Evolutionary conservation across 306 rosid genomes (phyloP).

Genomic region (Lithocarpus polystachyus): DNA sequence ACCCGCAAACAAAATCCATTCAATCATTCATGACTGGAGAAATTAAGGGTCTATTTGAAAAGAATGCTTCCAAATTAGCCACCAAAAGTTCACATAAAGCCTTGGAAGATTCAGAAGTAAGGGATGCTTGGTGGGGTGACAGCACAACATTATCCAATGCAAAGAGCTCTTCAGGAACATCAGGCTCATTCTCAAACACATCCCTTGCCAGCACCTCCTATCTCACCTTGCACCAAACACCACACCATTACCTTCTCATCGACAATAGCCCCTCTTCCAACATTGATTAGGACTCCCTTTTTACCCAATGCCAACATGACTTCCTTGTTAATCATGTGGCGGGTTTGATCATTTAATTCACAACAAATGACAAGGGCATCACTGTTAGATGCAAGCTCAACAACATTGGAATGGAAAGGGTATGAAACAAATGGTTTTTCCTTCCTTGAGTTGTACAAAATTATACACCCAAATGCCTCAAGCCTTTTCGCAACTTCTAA

Average conservation of each 20-base stretch:
- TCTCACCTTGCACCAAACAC: slow-evolving; percentile 33
- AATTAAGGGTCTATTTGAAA: no score
- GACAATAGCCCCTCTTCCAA: slow-evolving; percentile 46
- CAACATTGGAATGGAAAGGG: slow-evolving; percentile 37
- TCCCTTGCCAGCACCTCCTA: slow-evolving; percentile 54
- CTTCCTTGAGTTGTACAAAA: slow-evolving; percentile 32
- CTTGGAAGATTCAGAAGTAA: slow-evolving; percentile 16
- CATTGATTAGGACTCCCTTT: slow-evolving; percentile 46
- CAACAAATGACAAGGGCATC: slow-evolving; percentile 45
- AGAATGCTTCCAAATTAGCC: no score
- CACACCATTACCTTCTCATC: slow-evolving; percentile 52
- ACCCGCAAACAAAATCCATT: no score
- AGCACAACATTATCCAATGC: slow-evolving; percentile 50
- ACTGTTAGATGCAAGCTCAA: slow-evolving; percentile 43
- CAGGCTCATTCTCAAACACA: slow-evolving; percentile 61
- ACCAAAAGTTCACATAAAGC: no score
- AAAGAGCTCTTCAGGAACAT: slow-evolving; percentile 31
- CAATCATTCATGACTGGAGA: no score
- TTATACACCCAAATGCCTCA: slow-evolving; percentile 40
- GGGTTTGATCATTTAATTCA: slow-evolving; percentile 37
- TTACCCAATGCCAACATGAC: slow-evolving; percentile 42
- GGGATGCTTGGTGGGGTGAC: slow-evolving; percentile 39
- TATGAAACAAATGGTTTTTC: slow-evolving; percentile 25
- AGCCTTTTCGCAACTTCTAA: slow-evolving; percentile 41
- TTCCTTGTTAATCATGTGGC: slow-evolving; percentile 34